Conservation (phyloP, 139 green algal genomes). For the Picochlorum sp. region DNA sequence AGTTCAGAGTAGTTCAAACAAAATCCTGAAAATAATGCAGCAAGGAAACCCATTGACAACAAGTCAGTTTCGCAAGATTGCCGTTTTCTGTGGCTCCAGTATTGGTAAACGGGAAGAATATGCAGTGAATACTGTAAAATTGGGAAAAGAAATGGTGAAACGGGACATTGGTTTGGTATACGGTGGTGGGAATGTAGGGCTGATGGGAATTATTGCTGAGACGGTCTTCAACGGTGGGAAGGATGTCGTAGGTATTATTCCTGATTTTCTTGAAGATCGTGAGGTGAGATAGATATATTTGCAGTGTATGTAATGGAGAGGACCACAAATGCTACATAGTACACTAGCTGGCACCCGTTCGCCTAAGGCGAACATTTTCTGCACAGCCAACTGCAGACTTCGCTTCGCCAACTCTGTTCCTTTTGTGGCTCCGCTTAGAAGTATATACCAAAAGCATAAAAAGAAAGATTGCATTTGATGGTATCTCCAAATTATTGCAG, state of each 20-base stretch:
- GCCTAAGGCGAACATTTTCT: neutral
- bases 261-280: constrained; percentile 30
- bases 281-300: neutral
- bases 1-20: neutral
- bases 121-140: constrained; percentile 17
- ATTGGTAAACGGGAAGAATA: constrained; percentile 33
- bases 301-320: neutral
- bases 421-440: constrained; percentile 15
- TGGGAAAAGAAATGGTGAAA: constrained; percentile 40
- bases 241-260: constrained; percentile 69
- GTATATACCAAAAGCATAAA: constrained; percentile 16
- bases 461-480: no score
- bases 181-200: constrained; percentile 45
- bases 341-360: no score
- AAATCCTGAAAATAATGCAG: neutral
- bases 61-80: constrained; percentile 13
- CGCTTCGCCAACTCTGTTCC: neutral
- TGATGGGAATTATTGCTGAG: constrained; percentile 66
- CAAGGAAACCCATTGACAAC: neutral
- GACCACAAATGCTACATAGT: no score
- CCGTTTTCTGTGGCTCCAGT: constrained; percentile 54
- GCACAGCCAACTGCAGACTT: neutral
- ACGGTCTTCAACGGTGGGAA: constrained; percentile 34
- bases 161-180: constrained; percentile 56
- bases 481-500: constrained; percentile 9